Base-by-base conservation (phyloP, 2,329 filamentous ascomycete genomes). In the Trichophyton schoenleinii region DNA sequence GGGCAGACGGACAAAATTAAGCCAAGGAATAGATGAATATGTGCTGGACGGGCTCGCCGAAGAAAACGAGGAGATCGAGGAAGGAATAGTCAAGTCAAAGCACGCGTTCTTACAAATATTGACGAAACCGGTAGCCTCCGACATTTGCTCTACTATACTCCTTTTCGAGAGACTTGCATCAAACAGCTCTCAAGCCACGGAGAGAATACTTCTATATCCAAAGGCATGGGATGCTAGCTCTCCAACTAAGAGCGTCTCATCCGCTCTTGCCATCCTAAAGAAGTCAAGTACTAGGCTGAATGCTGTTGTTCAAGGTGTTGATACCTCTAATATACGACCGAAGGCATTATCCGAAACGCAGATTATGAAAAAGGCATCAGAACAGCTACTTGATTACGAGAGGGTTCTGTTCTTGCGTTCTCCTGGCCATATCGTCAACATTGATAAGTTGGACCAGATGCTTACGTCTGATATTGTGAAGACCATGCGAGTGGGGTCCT, bases 201-300 rank as follows among this genome's bases (percentile, higher is more conserved):
- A 77, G 42, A 73, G 74, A 9, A 67, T 79, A n/a, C 74, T 78
- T 57, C 72, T 79, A 64, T 79, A 79, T 64, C 77, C 77, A 6
- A 68, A 72, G 61, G 73, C 75, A 63, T 78, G 76, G 76, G 76
- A 78, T 60, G 59, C 65, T 15, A 49, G 69, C 68, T 66, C 66
- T 66, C 31, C 62, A 64, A 22, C 66, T 0, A 66, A 69, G 36
- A 64, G 67, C 1, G 66, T 74, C 57, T 64, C 69, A 1, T 67
- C 66, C 13, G 74, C 74, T 0, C 65, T 78, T 22, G 70, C 70
- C 1, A 67, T 74, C 31, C 70, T 78, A 38, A 72, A 72, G 57
- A 64, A 69, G 13, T 70, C 75, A 3, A 74, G 74, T 59, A 69
- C 71, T 8, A 68, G 73, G 59, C 73, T 77, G 58, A 70, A 68